phyloP scores from a whole-genome alignment of 225 moss, liverwort and hornwort genomes.

The Rhytidiadelphus loreus region DNA sequence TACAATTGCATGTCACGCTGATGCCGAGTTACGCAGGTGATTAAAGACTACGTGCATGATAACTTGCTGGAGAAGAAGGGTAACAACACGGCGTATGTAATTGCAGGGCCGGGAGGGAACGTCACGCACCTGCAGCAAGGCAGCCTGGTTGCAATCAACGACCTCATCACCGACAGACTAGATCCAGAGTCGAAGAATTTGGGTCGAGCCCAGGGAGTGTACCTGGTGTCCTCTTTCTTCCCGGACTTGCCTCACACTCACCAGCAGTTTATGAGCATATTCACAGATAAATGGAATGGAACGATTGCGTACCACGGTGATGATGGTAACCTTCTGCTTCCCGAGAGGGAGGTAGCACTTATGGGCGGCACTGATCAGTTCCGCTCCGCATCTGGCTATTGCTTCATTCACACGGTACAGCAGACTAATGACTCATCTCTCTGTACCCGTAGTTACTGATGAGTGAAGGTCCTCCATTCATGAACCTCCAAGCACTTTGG shows the following conservation, averaged over 20 bases:
- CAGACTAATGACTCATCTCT: no score
- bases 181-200: neutral
- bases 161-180: slow-evolving; percentile 13
- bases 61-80: neutral
- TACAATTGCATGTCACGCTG: no score
- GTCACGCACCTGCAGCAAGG: slow-evolving; percentile 2
- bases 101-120: slow-evolving; percentile 11
- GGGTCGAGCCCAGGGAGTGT: slow-evolving; percentile 10
- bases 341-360: neutral
- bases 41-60: slow-evolving; percentile 22
- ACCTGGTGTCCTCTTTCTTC: neutral
- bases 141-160: slow-evolving; percentile 11
- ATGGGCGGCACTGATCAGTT: no score
- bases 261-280: neutral
- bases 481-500: no score
- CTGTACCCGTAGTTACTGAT: no score
- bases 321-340: neutral
- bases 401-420: no score
- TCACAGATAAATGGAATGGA: neutral
- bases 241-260: slow-evolving; percentile 11
- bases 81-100: neutral
- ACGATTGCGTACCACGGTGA: slow-evolving; percentile 12
- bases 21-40: neutral
- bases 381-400: no score
- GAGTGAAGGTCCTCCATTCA: no score